These are phyloP conservation scores for Ophiostoma ips DNA, from an alignment of 2,329 filamentous ascomycete species.

Conservation along the genomic window DNA sequence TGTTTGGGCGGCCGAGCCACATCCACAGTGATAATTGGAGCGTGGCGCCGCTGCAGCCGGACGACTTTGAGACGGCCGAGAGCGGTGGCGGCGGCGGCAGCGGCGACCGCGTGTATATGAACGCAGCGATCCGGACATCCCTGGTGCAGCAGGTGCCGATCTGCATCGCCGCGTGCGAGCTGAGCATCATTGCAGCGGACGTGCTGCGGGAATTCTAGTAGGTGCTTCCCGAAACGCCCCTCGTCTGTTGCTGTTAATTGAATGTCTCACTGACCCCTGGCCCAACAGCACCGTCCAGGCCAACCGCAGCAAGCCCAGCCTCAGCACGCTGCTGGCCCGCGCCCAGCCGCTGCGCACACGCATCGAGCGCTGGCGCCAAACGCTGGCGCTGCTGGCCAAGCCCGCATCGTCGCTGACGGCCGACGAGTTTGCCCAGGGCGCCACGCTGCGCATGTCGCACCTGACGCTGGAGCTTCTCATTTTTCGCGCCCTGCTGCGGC, in stretches of 20 bases:
- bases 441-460: conserved; percentile 15
- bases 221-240: too few relatives aligned
- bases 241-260: too few relatives aligned
- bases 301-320: neutral
- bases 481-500: conserved; percentile 17
- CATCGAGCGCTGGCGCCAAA: conserved; percentile 17
- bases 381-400: conserved; percentile 15
- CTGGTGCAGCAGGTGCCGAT: neutral
- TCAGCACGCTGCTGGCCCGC: conserved; percentile 12
- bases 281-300: conserved; percentile 9
- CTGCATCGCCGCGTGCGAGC: neutral
- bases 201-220: neutral
- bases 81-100: too few relatives aligned
- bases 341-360: conserved; percentile 16
- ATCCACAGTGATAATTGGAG: conserved; percentile 15
- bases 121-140: too few relatives aligned
- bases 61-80: conserved; percentile 13
- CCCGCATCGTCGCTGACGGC: conserved; percentile 13
- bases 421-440: conserved; percentile 15
- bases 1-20: conserved; percentile 13
- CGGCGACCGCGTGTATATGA: neutral
- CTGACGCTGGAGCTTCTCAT: conserved; percentile 17
- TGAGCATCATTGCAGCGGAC: neutral
- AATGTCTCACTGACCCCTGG: neutral
- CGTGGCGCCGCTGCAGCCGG: conserved; percentile 10